These are phyloP conservation scores for Breynia disticha DNA, from an alignment of 441 rosid species.

Conservation along the genomic window DNA sequence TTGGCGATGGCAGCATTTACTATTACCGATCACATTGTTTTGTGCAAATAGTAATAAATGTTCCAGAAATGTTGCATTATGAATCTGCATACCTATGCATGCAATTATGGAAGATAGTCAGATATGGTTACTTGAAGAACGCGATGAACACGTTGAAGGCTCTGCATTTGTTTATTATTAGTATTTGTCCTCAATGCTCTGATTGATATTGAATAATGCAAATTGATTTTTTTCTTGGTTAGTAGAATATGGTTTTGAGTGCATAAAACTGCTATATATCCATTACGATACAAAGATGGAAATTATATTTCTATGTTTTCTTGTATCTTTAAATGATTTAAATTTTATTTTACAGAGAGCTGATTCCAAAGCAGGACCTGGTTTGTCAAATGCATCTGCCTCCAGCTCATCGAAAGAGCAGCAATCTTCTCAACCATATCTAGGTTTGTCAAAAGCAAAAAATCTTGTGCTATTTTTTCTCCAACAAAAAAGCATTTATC, in stretches of 20 bases:
- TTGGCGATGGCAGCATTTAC: too few relatives aligned
- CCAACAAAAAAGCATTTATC: conserved; percentile 7
- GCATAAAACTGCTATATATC: not conserved
- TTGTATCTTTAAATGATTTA: too few relatives aligned
- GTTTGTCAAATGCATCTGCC: conserved; percentile 38
- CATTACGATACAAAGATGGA: not conserved
- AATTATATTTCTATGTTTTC: conserved; percentile 2
- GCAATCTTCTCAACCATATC: conserved; percentile 33
- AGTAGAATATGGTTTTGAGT: not conserved
- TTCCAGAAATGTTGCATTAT: too few relatives aligned
- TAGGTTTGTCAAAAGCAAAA: conserved; percentile 39
- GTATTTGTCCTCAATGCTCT: not conserved
- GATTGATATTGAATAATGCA: not conserved
- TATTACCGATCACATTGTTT: too few relatives aligned
- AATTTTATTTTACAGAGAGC: conserved; percentile 28
- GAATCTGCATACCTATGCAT: too few relatives aligned
- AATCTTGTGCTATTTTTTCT: too few relatives aligned
- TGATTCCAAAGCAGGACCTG: conserved; percentile 26
- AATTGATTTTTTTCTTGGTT: not conserved
- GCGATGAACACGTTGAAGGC: not conserved
- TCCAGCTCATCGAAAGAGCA: conserved; percentile 47
- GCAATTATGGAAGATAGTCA: too few relatives aligned
- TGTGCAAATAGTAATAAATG: too few relatives aligned
- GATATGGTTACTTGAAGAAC: too few relatives aligned
- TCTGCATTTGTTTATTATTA: not conserved